Evolutionary conservation across 805 yeast genomes (phyloP).

Genomic region (Yamadazyma paraphyllophila): DNA sequence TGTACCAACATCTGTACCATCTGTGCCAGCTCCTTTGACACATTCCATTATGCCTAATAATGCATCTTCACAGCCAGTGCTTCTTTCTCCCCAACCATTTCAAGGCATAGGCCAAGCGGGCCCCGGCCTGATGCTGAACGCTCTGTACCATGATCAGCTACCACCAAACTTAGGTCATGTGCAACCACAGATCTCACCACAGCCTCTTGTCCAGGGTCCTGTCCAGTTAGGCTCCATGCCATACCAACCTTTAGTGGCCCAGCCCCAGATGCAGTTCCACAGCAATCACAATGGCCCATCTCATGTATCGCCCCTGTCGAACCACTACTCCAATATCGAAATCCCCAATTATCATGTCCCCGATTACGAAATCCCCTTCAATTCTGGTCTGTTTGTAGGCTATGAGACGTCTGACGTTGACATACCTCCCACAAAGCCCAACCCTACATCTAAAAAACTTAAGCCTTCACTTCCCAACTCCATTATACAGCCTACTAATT

Average conservation of each 20-base stretch:
- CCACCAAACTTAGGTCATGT: not conserved
- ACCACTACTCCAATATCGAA: not conserved
- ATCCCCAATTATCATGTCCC: constrained; percentile 3
- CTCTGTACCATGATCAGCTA: not conserved
- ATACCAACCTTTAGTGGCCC: not conserved
- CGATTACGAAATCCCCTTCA: constrained; percentile 13
- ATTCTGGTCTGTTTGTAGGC: constrained; percentile 12
- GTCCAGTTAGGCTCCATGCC: not conserved
- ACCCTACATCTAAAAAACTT: not conserved
- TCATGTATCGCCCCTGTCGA: not conserved
- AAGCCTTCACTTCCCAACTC: constrained; percentile 24
- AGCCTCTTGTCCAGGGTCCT: not conserved
- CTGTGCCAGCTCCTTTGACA: too few relatives aligned
- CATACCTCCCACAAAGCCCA: not conserved
- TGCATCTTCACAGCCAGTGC: too few relatives aligned
- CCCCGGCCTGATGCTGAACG: not conserved
- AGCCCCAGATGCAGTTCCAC: not conserved
- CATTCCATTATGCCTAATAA: not conserved
- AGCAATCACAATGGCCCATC: not conserved
- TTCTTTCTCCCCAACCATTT: too few relatives aligned
- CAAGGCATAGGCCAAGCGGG: too few relatives aligned
- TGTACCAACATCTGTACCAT: not conserved
- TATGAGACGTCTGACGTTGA: constrained; percentile 5
- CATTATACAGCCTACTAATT: constrained; percentile 7
- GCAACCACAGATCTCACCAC: not conserved